These are phyloP conservation scores for Flaveria floridana DNA, from an alignment of 140 eudicot genomes.

Conservation along the genomic window DNA sequence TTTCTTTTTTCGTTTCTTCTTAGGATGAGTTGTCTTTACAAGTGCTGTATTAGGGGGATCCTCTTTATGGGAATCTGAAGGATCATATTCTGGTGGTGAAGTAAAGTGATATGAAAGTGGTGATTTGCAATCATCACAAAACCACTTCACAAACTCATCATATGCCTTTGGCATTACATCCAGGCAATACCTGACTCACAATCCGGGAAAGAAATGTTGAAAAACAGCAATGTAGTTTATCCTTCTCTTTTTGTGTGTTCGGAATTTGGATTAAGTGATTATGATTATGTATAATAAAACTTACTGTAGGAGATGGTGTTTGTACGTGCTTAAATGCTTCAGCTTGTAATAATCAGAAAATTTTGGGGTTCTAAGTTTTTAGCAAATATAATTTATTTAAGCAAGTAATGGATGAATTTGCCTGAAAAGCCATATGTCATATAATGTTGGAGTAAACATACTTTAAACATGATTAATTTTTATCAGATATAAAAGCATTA, in stretches of 20 bases:
- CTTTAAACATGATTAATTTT: background rate
- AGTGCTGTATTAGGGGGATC: constrained; percentile 18
- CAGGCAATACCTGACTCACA: constrained; percentile 40
- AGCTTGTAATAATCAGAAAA: background rate
- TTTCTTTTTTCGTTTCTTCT: constrained; percentile 20
- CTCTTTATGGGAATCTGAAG: constrained; percentile 13
- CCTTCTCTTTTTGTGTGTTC: background rate
- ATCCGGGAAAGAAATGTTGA: constrained; percentile 8
- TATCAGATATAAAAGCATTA: background rate
- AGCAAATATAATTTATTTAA: background rate
- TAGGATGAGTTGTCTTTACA: background rate
- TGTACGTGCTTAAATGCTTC: background rate
- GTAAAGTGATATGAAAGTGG: constrained; percentile 14
- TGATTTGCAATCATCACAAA: constrained; percentile 40
- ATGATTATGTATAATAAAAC: background rate
- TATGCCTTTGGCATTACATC: constrained; percentile 22
- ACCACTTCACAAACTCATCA: constrained; percentile 37
- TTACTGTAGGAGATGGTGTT: background rate
- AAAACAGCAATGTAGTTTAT: background rate
- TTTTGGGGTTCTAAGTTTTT: background rate
- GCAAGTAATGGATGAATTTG: background rate
- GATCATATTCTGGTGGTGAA: constrained; percentile 8
- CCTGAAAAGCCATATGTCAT: background rate
- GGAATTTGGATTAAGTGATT: background rate
- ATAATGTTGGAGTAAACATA: background rate